Evolutionary conservation across 768 basidiomycete genomes (phyloP).

Genomic region (Mycena vulgaris): DNA sequence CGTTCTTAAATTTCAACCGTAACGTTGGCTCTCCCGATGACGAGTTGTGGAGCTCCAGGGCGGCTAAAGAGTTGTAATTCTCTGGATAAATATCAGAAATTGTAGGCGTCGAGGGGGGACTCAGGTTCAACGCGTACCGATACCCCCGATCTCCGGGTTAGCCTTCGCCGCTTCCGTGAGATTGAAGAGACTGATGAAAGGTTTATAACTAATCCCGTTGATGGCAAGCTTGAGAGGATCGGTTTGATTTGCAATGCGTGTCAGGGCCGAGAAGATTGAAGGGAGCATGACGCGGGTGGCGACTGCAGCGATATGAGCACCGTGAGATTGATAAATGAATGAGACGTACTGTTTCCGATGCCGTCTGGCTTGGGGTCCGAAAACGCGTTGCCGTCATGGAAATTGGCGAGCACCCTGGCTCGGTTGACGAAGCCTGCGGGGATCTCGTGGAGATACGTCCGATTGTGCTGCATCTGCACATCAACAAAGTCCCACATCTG

Average conservation of each 20-base stretch:
- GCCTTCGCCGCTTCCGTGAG: conserved; percentile 62
- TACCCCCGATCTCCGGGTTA: conserved; percentile 59
- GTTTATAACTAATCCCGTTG: conserved; percentile 70
- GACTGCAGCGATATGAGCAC: conserved; percentile 50
- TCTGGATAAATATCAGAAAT: conserved; percentile 34
- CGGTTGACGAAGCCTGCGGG: conserved; percentile 58
- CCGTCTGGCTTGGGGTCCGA: conserved; percentile 52
- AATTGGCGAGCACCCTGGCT: conserved; percentile 66
- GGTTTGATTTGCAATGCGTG: conserved; percentile 56
- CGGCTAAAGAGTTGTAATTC: conserved; percentile 61
- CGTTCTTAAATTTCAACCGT: conserved; percentile 67
- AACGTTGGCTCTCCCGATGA: conserved; percentile 53
- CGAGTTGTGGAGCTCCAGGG: conserved; percentile 59
- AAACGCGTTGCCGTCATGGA: conserved; percentile 69
- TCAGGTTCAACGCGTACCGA: conserved; percentile 50
- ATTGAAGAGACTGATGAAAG: conserved; percentile 71
- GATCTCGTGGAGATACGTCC: conserved; percentile 55
- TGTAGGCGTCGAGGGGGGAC: background rate
- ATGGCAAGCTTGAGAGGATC: conserved; percentile 62
- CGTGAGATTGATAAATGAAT: background rate
- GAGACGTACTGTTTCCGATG: conserved; percentile 61
- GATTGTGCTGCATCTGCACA: conserved; percentile 67
- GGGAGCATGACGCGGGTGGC: conserved; percentile 66
- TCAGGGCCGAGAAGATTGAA: conserved; percentile 59
- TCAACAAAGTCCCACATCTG: conserved; percentile 70